These are phyloP conservation scores for Plasmopara viticola DNA, from an alignment of 352 stramenopile species.

Conservation along the genomic window DNA sequence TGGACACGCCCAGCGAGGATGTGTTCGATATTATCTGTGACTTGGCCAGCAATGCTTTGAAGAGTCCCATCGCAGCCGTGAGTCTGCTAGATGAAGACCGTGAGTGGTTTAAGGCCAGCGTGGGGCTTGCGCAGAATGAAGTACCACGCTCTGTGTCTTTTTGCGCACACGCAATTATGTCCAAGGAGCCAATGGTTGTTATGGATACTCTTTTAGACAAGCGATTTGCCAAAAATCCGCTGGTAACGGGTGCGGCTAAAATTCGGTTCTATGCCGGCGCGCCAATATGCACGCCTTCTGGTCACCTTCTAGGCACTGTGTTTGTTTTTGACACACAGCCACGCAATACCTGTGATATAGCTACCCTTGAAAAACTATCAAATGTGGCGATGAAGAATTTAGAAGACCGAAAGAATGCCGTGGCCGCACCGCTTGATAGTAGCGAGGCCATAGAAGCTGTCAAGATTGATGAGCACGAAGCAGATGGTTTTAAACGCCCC, in stretches of 20 bases:
- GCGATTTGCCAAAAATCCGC: conserved; percentile 80
- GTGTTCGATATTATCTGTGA: conserved; percentile 89
- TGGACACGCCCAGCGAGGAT: conserved; percentile 81
- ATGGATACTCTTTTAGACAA: conserved; percentile 84
- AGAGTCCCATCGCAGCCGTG: conserved; percentile 80
- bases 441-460: conserved; percentile 34
- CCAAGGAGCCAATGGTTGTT: conserved; percentile 85
- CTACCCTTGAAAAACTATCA: conserved; percentile 81
- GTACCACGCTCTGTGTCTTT: conserved; percentile 84
- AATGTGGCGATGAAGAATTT: conserved; percentile 88
- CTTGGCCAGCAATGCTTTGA: conserved; percentile 77
- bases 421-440: conserved; percentile 56
- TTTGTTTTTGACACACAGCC: conserved; percentile 86
- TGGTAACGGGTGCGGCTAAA: conserved; percentile 76
- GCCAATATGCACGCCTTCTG: conserved; percentile 72
- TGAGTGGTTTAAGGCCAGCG: conserved; percentile 85
- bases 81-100: conserved; percentile 81
- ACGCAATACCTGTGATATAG: conserved; percentile 78
- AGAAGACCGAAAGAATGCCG: conserved; percentile 84
- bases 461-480: conserved; percentile 17
- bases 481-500: conserved; percentile 25
- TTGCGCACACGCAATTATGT: conserved; percentile 84
- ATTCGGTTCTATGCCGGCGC: conserved; percentile 84
- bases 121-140: conserved; percentile 79
- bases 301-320: conserved; percentile 79